These are phyloP conservation scores for Colletotrichum lupini DNA, from an alignment of 2,329 filamentous ascomycete species.

Conservation along the genomic window DNA sequence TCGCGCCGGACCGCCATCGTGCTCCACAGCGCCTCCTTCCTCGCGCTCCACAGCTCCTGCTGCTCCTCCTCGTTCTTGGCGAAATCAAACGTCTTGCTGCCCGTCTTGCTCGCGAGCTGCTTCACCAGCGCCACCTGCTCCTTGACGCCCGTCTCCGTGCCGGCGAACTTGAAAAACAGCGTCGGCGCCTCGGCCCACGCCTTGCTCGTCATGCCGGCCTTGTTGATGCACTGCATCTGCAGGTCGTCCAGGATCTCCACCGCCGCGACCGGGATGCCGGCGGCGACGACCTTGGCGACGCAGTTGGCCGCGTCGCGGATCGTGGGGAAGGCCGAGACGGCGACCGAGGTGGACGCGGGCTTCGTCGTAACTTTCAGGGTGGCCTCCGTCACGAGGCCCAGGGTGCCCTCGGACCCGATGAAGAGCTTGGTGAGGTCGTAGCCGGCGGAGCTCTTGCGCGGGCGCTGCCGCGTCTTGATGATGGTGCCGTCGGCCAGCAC, in stretches of 20 bases:
- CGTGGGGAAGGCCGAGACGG: conserved; percentile 70
- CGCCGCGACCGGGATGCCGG: conserved; percentile 88
- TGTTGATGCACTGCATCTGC: conserved; percentile 81
- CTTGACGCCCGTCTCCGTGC: conserved; percentile 76
- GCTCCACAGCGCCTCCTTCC: conserved; percentile 87
- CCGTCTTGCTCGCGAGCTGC: conserved; percentile 68
- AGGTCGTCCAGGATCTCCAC: conserved; percentile 93
- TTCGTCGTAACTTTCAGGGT: conserved; percentile 87
- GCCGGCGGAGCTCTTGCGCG: conserved; percentile 89
- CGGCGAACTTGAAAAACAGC: conserved; percentile 86
- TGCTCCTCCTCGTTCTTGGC: conserved; percentile 77
- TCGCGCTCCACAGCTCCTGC: conserved; percentile 82
- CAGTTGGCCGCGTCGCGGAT: conserved; percentile 81
- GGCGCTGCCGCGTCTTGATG: conserved; percentile 88
- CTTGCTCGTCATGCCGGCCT: conserved; percentile 73
- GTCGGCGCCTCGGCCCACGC: conserved; percentile 79
- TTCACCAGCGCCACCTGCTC: conserved; percentile 80
- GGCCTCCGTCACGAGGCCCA: conserved; percentile 91
- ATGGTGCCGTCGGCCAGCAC: conserved; percentile 91
- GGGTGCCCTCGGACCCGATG: conserved; percentile 90
- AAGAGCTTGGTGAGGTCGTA: conserved; percentile 93
- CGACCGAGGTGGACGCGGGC: conserved; percentile 83
- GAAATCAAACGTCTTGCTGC: conserved; percentile 81
- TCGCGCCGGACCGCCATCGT: conserved; percentile 74
- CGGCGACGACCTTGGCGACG: conserved; percentile 81